Evolutionary conservation across 2,329 filamentous ascomycete genomes (phyloP).

Genomic region (Talaromyces sp.): DNA sequence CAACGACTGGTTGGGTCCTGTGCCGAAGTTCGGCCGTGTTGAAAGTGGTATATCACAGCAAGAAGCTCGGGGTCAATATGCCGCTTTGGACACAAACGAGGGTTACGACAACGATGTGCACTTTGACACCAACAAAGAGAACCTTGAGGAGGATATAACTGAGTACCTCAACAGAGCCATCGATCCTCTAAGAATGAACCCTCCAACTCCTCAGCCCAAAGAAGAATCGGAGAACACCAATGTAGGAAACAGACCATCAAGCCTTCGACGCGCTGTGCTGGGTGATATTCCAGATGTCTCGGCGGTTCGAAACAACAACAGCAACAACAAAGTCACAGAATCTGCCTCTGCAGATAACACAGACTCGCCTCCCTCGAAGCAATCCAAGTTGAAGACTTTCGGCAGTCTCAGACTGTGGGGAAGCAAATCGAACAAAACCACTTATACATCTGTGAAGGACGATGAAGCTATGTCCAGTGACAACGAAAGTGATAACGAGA

Average conservation of each 20-base stretch:
- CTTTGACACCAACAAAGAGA: slow-evolving; percentile 32
- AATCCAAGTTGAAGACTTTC: slow-evolving; percentile 21
- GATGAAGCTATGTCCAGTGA: slow-evolving; percentile 17
- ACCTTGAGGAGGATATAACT: slow-evolving; percentile 33
- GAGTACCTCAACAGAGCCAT: slow-evolving; percentile 33
- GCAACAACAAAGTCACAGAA: neutral
- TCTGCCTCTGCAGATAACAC: neutral
- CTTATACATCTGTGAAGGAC: slow-evolving; percentile 32
- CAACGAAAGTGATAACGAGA: slow-evolving; percentile 21
- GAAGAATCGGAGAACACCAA: slow-evolving; percentile 19
- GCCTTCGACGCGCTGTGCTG: slow-evolving; percentile 28
- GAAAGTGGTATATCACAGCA: slow-evolving; percentile 29
- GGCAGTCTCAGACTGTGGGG: slow-evolving; percentile 26
- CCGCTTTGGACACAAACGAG: slow-evolving; percentile 28
- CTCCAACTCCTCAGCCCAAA: slow-evolving; percentile 38
- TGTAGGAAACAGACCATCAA: slow-evolving; percentile 21
- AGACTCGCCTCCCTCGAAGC: slow-evolving; percentile 8
- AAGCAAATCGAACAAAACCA: slow-evolving; percentile 30
- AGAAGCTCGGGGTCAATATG: slow-evolving; percentile 34
- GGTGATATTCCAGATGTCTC: slow-evolving; percentile 33
- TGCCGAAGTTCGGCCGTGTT: slow-evolving; percentile 26
- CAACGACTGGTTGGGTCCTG: slow-evolving; percentile 32
- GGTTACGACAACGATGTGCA: slow-evolving; percentile 27
- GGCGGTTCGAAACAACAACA: slow-evolving; percentile 18
- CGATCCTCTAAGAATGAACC: slow-evolving; percentile 45